Base-by-base conservation (phyloP, 768 basidiomycete species). In the Ephemerocybe angulata region DNA sequence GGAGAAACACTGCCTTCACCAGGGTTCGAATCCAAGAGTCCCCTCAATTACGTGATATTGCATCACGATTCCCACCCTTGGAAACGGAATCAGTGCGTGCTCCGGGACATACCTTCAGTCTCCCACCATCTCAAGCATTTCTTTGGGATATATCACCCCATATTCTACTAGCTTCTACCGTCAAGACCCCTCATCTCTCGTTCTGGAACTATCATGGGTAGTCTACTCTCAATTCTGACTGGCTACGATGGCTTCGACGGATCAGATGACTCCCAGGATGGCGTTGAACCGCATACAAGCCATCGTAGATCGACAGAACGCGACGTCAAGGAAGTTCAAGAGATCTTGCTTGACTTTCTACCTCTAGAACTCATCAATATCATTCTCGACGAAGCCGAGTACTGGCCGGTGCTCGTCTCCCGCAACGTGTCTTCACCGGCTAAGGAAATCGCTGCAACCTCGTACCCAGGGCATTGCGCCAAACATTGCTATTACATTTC, bases 311-410 rank as follows among this genome's bases (percentile, higher is more conserved):
- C 56, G 13, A 54, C 44, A 15, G 52, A 48, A 22, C 33, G 48
- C 1, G 56, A 57, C 22, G 58, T 57, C 29, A 30, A 40, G 11
- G 15, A 33, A 28, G 55, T 59, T 31, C 48, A 56, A 30, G 24
- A 35, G 5, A 40, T 46, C 3, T 51, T 62, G 27, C 35, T 54
- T 19, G 31, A 49, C 15, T 50, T 35, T 27, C 28, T 63, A 2
- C 62, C 62, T 12, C 38, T 54, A 25, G 63, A 64, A 38, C 55
- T 64, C 13, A 56, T 35, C 15, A 56, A 61, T 25, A 21, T 60
- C 21, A 60, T 64, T 21, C 43, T 62, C 28, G 52, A 53, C 22
- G 49, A 58, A 35, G 63, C 61, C 7, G 44, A 58, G 42, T 64
- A 64, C 43, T 64, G 60, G 60, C 60, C 59, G 8, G 46, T 38